Conservation (phyloP, 202 grass and related monocot genomes). For the Hordeum pubiflorum region DNA sequence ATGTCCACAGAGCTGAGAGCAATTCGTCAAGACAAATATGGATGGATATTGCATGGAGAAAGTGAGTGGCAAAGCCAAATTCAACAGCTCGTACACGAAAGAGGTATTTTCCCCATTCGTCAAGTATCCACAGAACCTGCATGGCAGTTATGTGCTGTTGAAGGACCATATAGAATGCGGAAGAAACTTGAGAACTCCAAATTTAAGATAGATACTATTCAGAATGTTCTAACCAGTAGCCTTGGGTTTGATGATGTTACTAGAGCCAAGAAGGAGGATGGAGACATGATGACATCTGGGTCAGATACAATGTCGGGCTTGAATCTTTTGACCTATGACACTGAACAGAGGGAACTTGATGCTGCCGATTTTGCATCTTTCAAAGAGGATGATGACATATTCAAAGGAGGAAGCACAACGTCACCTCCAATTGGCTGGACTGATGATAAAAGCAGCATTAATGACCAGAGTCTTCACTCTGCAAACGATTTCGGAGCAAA, state of each 20-base stretch:
- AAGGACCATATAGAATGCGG: conserved; percentile 97
- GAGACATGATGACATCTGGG: conserved; percentile 44
- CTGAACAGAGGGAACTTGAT: conserved; percentile 53
- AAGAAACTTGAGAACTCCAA: conserved; percentile 91
- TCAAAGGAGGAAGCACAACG: conserved; percentile 52
- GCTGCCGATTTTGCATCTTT: conserved; percentile 54
- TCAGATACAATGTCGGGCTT: conserved; percentile 76
- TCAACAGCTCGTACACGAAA: conserved; percentile 91
- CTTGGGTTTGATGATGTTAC: conserved; percentile 52
- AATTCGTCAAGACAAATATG: conserved; percentile 98
- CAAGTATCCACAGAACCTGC: conserved; percentile 56
- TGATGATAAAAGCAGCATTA: conserved; percentile 87
- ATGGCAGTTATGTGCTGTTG: conserved; percentile 84
- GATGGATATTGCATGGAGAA: conserved; percentile 98
- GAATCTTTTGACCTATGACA: conserved; percentile 65
- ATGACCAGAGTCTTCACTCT: conserved; percentile 87
- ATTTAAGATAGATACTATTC: conserved; percentile 92
- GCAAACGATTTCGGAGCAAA: conserved; percentile 78
- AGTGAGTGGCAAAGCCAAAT: conserved; percentile 94
- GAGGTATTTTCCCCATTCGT: conserved; percentile 81
- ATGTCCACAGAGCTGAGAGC: conserved; percentile 92
- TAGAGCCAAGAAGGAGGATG: conserved; percentile 41
- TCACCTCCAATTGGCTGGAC: conserved; percentile 64
- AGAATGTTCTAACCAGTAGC: conserved; percentile 57
- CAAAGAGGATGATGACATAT: conserved; percentile 59